These are phyloP conservation scores for Marchantia polymorpha DNA, from an alignment of 225 moss, liverwort and hornwort genomes.

Conservation along the genomic window DNA sequence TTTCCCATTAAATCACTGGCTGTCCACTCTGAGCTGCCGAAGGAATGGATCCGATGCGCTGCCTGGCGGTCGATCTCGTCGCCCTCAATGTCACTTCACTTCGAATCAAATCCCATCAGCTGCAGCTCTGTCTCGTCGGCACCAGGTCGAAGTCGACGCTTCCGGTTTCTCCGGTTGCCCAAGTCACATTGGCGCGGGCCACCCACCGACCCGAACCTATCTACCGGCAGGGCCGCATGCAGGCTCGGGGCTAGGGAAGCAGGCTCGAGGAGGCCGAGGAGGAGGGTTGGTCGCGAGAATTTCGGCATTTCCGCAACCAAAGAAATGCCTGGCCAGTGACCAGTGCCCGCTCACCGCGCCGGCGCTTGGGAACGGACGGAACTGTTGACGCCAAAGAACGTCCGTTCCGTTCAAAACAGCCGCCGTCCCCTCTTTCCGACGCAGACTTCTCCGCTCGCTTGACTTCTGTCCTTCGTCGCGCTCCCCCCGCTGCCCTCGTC, in stretches of 20 bases:
- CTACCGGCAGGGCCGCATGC: neutral
- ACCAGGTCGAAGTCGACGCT: constrained; percentile 8
- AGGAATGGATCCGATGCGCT: neutral
- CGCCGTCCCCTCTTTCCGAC: constrained; percentile 12
- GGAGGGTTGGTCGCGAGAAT: neutral
- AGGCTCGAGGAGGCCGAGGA: neutral
- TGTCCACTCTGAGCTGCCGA: neutral
- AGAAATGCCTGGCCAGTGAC: neutral
- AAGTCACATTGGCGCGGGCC: neutral
- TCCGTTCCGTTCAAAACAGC: constrained; percentile 1
- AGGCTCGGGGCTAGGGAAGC: too few species aligned
- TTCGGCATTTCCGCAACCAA: neutral
- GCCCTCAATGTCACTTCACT: neutral
- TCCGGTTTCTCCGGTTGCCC: constrained; percentile 9
- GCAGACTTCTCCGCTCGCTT: neutral
- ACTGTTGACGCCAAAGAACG: constrained; percentile 17
- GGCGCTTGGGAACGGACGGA: constrained; percentile 24
- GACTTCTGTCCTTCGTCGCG: neutral
- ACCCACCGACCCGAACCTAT: neutral
- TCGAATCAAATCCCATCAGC: neutral
- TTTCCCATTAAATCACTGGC: constrained; percentile 30
- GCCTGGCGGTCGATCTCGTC: neutral
- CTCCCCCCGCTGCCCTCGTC: neutral
- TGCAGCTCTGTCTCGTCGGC: neutral
- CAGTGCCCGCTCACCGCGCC: neutral